Conservation (phyloP, 495 filamentous ascomycete genomes). For the Lophiotrema nucula region DNA sequence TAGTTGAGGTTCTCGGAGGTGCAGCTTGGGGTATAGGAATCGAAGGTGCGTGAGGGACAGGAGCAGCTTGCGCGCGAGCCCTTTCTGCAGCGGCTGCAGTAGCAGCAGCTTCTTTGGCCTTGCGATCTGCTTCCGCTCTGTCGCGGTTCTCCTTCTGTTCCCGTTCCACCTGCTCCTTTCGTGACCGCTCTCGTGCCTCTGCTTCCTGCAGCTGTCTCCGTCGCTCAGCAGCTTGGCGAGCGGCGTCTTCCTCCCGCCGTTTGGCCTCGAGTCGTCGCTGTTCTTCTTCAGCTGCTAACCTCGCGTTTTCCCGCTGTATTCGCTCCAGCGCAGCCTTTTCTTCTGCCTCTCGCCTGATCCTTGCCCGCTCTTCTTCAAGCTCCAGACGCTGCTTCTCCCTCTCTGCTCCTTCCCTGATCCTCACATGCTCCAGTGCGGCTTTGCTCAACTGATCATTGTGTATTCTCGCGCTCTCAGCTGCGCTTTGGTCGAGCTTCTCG, state of each 20-base stretch:
- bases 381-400: slow-evolving; percentile 29
- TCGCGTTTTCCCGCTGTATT: slow-evolving; percentile 15
- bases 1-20: not conserved
- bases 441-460: slow-evolving; percentile 63
- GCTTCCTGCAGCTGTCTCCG: slow-evolving; percentile 25
- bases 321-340: slow-evolving; percentile 28
- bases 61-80: slow-evolving; percentile 13
- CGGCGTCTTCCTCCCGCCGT: not conserved
- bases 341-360: not conserved
- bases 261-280: not conserved
- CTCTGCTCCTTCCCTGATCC: slow-evolving; percentile 61
- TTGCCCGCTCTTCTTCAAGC: slow-evolving; percentile 29
- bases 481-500: slow-evolving; percentile 11
- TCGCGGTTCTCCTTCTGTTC: too few relatives aligned
- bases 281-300: slow-evolving; percentile 13
- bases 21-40: slow-evolving; percentile 1
- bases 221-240: not conserved
- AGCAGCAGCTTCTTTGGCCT: slow-evolving; percentile 22
- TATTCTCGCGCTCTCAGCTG: slow-evolving; percentile 19
- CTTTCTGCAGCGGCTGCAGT: slow-evolving; percentile 33
- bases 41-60: not conserved
- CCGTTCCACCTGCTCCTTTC: slow-evolving; percentile 29
- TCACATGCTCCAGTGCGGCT: slow-evolving; percentile 61
- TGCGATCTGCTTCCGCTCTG: slow-evolving; percentile 29
- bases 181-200: too few relatives aligned